These are phyloP conservation scores for Tephrocybe sp. DNA, from an alignment of 768 basidiomycete genomes.

Conservation along the genomic window DNA sequence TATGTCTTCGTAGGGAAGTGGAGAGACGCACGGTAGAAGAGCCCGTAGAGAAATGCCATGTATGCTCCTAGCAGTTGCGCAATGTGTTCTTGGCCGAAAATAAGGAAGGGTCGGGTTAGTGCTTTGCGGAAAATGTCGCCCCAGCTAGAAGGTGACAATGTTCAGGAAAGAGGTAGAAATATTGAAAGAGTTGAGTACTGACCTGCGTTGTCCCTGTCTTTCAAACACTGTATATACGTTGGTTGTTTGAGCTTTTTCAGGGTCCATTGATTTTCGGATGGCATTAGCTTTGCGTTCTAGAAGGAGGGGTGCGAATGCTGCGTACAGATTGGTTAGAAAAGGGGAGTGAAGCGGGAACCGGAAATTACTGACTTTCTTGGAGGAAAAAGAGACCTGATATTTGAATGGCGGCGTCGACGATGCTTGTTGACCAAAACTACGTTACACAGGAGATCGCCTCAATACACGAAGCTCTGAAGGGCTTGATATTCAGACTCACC, in stretches of 20 bases:
- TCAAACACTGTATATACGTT: constrained; percentile 52
- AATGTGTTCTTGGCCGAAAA: constrained; percentile 64
- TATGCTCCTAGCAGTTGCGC: constrained; percentile 67
- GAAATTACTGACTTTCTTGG: constrained; percentile 53
- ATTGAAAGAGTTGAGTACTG: constrained; percentile 19
- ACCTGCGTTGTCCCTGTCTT: constrained; percentile 41
- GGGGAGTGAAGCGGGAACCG: not conserved
- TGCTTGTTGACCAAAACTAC: constrained; percentile 68
- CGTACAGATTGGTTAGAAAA: constrained; percentile 1
- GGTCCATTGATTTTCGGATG: constrained; percentile 44
- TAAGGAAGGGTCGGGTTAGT: constrained; percentile 62
- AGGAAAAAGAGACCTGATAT: constrained; percentile 54
- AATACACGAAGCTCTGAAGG: not conserved
- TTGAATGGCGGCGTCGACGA: constrained; percentile 56
- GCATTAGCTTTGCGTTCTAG: constrained; percentile 50
- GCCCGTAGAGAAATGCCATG: constrained; percentile 69
- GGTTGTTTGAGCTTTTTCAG: constrained; percentile 40
- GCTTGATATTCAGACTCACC: constrained; percentile 32
- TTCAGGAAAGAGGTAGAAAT: not conserved
- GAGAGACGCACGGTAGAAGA: constrained; percentile 48
- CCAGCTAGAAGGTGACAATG: constrained; percentile 51
- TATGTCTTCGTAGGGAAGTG: not conserved
- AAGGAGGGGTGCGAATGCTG: constrained; percentile 44
- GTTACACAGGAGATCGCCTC: not conserved
- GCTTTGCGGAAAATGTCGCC: constrained; percentile 48